Base-by-base conservation (phyloP, 176 grass and related monocot genomes). In the Hyparrhenia diplandra region DNA sequence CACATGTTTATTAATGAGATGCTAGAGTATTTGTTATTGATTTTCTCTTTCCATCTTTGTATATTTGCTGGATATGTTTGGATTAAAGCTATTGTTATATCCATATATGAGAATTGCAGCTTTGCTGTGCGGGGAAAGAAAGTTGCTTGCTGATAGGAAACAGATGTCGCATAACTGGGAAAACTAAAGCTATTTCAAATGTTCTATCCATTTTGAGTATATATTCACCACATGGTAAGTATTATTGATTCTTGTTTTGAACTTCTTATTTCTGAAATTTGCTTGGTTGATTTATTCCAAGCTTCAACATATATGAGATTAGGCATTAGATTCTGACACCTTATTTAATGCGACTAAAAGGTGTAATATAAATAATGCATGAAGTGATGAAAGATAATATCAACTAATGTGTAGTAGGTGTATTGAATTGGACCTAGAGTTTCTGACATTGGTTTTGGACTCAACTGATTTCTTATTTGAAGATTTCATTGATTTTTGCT, bases 141-240 rank as follows among this genome's bases (percentile, higher is more conserved):
- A 99, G n/a, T n/a, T n/a, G n/a, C n/a, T 99, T 88, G 83, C 91
- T 58, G 71, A 91, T 79, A n/a, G n/a, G 93, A 99, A 87, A 99
- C 97, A 75, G 97, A 99, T n/a, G n/a, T 27, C 93, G 97, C 62
- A 96, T 99, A 49, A 96, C 97, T 88, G 97, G 93, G 57, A 99
- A 99, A 88, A 74, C 97, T 71, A 99, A 96, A 79, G 89, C 92
- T 61, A 99, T 99, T 93, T 99, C 97, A 69, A 99, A 99, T 82
- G 76, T 90, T 85, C 93, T 24, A 99, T 99, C 85, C 97, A 99
- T n/a, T 73, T 83, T 99, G 87, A 99, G 97, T 83, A 93, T 99
- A 83, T 96, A 96, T 82, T 99, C 97, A 60, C 97, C 97, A 90
- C 81, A 99, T 85, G 97, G 97, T 91, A 80, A 84, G 81, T 78